phyloP scores from a whole-genome alignment of 148 eudicot species.

The Mesembryanthemum crystallinum region DNA sequence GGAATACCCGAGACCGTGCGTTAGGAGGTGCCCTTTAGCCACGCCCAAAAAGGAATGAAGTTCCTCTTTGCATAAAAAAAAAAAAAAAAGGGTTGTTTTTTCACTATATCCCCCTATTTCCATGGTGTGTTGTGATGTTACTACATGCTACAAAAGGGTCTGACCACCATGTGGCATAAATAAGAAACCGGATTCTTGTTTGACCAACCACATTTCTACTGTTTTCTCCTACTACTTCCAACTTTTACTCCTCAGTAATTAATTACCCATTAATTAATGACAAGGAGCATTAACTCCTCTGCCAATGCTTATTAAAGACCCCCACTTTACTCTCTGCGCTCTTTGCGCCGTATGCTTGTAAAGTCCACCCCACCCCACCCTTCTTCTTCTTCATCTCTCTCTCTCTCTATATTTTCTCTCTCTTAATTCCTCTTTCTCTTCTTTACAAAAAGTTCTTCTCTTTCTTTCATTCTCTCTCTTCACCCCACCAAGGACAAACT shows the following conservation, averaged over 20 bases:
- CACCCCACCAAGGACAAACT: constrained; percentile 22
- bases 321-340: constrained; percentile 23
- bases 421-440: background rate
- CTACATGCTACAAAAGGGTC: constrained; percentile 16
- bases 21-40: too few relatives aligned
- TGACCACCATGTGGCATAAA: constrained; percentile 26
- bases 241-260: constrained; percentile 3
- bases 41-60: too few relatives aligned
- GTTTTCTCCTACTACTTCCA: too few relatives aligned
- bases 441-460: background rate
- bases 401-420: background rate
- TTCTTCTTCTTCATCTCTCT: background rate
- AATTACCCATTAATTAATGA: background rate
- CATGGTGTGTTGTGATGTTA: background rate
- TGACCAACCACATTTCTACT: constrained; percentile 20
- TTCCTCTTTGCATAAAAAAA: too few relatives aligned
- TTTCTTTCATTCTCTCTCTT: constrained; percentile 4
- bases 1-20: too few relatives aligned
- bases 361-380: background rate
- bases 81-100: too few relatives aligned
- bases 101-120: too few relatives aligned
- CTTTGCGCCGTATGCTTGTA: constrained; percentile 35
- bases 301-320: constrained; percentile 6
- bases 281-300: constrained; percentile 20
- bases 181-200: constrained; percentile 30